These are phyloP conservation scores for Eucalyptus caleyi DNA, from an alignment of 345 rosid species.

Conservation along the genomic window DNA sequence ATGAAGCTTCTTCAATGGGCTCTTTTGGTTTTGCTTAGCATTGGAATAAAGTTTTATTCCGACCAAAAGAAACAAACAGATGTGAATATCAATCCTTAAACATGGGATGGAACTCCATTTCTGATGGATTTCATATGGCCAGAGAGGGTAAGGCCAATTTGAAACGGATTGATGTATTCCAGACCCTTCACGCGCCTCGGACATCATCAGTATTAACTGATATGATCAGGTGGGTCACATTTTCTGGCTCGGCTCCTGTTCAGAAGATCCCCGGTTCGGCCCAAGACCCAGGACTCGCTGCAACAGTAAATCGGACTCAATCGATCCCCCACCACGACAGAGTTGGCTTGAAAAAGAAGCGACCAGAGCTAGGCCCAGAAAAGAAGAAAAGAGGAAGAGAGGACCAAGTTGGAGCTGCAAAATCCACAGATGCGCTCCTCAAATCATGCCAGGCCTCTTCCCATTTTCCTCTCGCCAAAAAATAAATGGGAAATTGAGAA, in stretches of 20 bases:
- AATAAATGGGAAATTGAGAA: background rate
- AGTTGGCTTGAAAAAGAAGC: background rate
- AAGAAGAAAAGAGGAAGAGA: background rate
- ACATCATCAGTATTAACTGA: background rate
- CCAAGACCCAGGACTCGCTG: too few species aligned
- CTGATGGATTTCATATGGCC: background rate
- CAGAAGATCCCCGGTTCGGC: background rate
- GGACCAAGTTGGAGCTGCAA: background rate
- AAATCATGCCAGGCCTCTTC: background rate
- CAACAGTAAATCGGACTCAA: background rate
- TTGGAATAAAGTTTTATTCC: background rate
- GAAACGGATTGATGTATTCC: background rate
- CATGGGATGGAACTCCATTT: background rate
- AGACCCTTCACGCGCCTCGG: background rate
- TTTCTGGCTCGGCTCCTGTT: background rate
- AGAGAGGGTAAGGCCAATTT: background rate
- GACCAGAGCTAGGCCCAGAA: background rate
- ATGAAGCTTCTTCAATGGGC: background rate
- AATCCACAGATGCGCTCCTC: background rate
- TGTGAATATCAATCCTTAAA: background rate
- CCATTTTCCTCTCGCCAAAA: background rate
- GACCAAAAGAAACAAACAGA: background rate
- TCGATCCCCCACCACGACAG: background rate
- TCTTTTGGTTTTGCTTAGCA: background rate
- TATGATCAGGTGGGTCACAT: background rate